Conservation (phyloP, 106 monocot genomes). For the Dendrobium officinale region DNA sequence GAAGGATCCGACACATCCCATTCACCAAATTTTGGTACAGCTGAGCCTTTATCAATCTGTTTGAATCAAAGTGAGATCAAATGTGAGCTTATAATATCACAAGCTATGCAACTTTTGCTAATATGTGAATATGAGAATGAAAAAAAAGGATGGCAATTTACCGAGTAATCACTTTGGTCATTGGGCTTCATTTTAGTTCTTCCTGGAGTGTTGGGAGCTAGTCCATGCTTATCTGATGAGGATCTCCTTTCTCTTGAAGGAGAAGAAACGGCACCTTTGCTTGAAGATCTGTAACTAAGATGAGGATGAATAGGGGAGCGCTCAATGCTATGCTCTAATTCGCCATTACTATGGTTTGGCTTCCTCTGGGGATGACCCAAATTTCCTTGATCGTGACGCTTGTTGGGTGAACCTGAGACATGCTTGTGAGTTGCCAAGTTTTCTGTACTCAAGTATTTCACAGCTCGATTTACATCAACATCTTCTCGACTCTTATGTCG, state of each 20-base stretch:
- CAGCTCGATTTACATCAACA: not conserved
- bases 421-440: not conserved
- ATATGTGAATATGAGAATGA: not conserved
- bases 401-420: not conserved
- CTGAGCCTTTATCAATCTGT: conserved; percentile 49
- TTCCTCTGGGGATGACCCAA: conserved; percentile 1
- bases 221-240: conserved; percentile 27
- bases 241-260: conserved; percentile 28
- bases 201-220: conserved; percentile 30
- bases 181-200: conserved; percentile 21
- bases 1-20: conserved; percentile 65
- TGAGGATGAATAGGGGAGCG: conserved; percentile 22
- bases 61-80: conserved; percentile 1
- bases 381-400: not conserved
- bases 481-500: conserved; percentile 6
- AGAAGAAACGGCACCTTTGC: conserved; percentile 17
- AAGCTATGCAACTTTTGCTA: not conserved
- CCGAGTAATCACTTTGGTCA: conserved; percentile 19
- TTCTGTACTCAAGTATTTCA: not conserved
- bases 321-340: conserved; percentile 19
- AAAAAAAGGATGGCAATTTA: conserved; percentile 10
- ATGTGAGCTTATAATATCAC: not conserved
- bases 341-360: conserved; percentile 5
- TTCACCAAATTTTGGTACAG: conserved; percentile 79
- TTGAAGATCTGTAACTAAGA: conserved; percentile 10